Evolutionary conservation across 225 moss, liverwort and hornwort species (phyloP).

Genomic region (Lunularia cruciata): DNA sequence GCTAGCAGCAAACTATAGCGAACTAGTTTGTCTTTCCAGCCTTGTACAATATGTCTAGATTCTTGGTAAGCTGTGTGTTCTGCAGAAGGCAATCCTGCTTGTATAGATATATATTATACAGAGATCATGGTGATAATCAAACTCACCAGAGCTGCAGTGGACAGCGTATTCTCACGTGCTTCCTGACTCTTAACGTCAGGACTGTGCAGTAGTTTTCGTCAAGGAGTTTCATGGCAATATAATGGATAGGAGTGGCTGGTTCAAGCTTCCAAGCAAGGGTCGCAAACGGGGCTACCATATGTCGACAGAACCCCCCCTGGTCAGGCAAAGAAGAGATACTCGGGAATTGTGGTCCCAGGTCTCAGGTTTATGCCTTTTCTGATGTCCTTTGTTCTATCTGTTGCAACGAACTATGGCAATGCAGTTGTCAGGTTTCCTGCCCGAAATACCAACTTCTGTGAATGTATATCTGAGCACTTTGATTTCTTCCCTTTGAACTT

Average conservation of each 20-base stretch:
- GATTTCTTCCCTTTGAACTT: background rate
- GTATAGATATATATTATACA: constrained; percentile 25
- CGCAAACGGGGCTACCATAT: background rate
- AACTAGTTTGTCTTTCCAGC: constrained; percentile 1
- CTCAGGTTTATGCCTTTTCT: background rate
- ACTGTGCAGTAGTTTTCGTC: constrained; percentile 18
- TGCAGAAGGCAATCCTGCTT: constrained; percentile 16
- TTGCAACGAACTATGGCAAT: background rate
- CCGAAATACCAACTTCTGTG: background rate
- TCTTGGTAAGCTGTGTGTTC: constrained; percentile 4
- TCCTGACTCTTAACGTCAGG: constrained; percentile 8
- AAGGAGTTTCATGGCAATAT: background rate
- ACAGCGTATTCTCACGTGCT: background rate
- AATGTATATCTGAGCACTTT: background rate
- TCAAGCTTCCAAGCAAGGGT: constrained; percentile 2
- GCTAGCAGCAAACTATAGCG: background rate
- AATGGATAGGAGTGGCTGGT: background rate
- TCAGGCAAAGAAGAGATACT: background rate
- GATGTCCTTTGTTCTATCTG: constrained; percentile 2
- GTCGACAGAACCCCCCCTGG: background rate
- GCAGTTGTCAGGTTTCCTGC: constrained; percentile 1
- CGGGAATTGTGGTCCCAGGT: background rate
- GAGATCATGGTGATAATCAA: constrained; percentile 10
- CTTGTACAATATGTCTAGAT: constrained; percentile 12
- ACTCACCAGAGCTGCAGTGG: constrained; percentile 20